Conservation (phyloP, 306 rosid genomes). For the Begonia fuchsioides region DNA sequence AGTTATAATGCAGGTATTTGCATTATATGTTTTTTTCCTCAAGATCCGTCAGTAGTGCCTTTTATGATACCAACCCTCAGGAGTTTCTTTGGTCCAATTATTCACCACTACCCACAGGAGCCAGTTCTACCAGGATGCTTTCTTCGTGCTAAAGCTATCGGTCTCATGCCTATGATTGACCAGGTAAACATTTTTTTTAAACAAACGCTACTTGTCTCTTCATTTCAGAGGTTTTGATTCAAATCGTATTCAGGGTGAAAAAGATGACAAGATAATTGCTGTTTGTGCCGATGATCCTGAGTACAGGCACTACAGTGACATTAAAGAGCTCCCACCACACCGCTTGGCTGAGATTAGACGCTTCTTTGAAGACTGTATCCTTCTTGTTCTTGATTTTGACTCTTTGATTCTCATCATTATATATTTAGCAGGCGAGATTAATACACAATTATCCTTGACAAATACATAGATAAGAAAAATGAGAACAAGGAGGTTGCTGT, state of each 20-base stretch:
- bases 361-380: constrained; percentile 93
- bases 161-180: constrained; percentile 97
- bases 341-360: constrained; percentile 95
- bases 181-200: constrained; percentile 36
- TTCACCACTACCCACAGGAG: constrained; percentile 32
- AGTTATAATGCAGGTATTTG: constrained; percentile 73
- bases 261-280: constrained; percentile 93
- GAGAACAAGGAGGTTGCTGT: constrained; percentile 96
- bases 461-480: constrained; percentile 64
- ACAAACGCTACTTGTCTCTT: not conserved
- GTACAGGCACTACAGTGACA: constrained; percentile 73
- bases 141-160: constrained; percentile 93
- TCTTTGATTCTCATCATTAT: not conserved
- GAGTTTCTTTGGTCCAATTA: too few species aligned
- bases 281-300: constrained; percentile 98
- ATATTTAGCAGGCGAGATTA: not conserved
- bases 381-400: constrained; percentile 3
- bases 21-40: too few species aligned
- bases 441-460: constrained; percentile 24
- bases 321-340: constrained; percentile 94
- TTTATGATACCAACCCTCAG: too few species aligned
- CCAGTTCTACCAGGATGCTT: constrained; percentile 95
- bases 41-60: too few species aligned
- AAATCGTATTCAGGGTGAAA: constrained; percentile 59
- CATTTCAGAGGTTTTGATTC: constrained; percentile 6